Evolutionary conservation across 768 basidiomycete genomes (phyloP).

Genomic region (Infundibulicybe gibba): DNA sequence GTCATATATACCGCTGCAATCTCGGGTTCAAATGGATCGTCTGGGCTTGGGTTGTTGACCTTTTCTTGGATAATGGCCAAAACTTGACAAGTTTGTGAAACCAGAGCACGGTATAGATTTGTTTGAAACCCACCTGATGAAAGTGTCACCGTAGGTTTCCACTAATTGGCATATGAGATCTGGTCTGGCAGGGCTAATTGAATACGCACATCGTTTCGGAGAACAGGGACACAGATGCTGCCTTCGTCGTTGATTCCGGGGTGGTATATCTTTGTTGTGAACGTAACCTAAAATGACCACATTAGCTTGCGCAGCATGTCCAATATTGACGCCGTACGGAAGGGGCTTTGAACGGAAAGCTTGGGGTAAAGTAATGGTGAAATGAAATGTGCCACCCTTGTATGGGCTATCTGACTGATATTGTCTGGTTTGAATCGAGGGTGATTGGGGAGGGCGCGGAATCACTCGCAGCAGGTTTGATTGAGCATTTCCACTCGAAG

Average conservation of each 20-base stretch:
- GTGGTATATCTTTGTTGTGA: constrained; percentile 86
- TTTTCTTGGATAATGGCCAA: constrained; percentile 78
- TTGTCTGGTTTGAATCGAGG: constrained; percentile 6
- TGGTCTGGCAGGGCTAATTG: background rate
- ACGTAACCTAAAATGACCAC: constrained; percentile 55
- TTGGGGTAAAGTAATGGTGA: constrained; percentile 72
- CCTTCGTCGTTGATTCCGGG: constrained; percentile 91
- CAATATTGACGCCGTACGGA: constrained; percentile 38
- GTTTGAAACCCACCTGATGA: constrained; percentile 52
- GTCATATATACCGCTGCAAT: constrained; percentile 66
- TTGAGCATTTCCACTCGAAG: constrained; percentile 72
- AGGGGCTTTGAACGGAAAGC: constrained; percentile 87
- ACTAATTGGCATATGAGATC: constrained; percentile 39
- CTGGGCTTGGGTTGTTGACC: constrained; percentile 82
- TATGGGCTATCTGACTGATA: constrained; percentile 74
- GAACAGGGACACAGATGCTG: constrained; percentile 77
- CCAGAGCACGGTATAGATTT: background rate
- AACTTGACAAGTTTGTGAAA: constrained; percentile 36
- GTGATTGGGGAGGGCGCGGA: constrained; percentile 1
- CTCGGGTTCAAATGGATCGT: constrained; percentile 87
- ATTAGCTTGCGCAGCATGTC: constrained; percentile 7
- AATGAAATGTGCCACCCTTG: constrained; percentile 77
- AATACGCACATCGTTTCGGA: constrained; percentile 72
- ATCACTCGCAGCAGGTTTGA: constrained; percentile 66
- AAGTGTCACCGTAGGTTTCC: constrained; percentile 80